Percentiles rank a stretch among this genome's conserved stretches.
Conservation (phyloP, 192 early-diverging fungal genomes). For the Entomortierella chlamydospora region DNA sequence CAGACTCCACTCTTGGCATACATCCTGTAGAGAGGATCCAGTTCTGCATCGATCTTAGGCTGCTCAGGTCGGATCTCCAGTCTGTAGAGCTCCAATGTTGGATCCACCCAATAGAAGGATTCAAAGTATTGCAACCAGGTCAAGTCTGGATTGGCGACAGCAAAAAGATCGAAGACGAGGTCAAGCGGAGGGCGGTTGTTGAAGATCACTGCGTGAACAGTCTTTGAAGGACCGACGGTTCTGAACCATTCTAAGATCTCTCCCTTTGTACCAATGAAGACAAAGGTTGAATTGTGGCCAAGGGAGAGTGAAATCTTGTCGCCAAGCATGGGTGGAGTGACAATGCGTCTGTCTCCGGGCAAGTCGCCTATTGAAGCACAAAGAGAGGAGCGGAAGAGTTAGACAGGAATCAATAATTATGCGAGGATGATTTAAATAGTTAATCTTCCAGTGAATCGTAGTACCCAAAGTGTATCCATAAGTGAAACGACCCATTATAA, state of each 20-base stretch:
- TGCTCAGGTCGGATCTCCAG: slow-evolving; percentile 60
- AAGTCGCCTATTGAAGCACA: slow-evolving; percentile 26
- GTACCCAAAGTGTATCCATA: slow-evolving; percentile 51
- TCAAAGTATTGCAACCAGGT: slow-evolving; percentile 52
- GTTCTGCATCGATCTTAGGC: slow-evolving; percentile 56
- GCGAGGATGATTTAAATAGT: not conserved
- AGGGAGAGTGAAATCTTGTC: slow-evolving; percentile 60
- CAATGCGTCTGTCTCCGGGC: slow-evolving; percentile 50
- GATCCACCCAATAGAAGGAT: slow-evolving; percentile 54
- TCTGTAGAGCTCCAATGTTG: slow-evolving; percentile 45
- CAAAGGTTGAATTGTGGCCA: slow-evolving; percentile 56
- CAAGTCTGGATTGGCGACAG: slow-evolving; percentile 55
- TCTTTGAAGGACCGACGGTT: slow-evolving; percentile 40
- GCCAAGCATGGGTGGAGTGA: slow-evolving; percentile 57
- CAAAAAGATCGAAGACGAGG: slow-evolving; percentile 61
- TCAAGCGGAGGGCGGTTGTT: slow-evolving; percentile 53
- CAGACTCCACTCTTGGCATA: slow-evolving; percentile 55
- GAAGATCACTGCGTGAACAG: slow-evolving; percentile 37
- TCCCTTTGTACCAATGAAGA: slow-evolving; percentile 58
- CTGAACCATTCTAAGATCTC: slow-evolving; percentile 63
- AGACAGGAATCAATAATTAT: not conserved
- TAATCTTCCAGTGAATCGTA: not conserved
- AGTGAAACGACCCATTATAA: slow-evolving; percentile 23
- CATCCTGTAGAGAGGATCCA: slow-evolving; percentile 55
- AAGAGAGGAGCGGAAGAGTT: not conserved